Conservation (phyloP, 176 grass and related monocot species). For the Tuctoria greenei region DNA sequence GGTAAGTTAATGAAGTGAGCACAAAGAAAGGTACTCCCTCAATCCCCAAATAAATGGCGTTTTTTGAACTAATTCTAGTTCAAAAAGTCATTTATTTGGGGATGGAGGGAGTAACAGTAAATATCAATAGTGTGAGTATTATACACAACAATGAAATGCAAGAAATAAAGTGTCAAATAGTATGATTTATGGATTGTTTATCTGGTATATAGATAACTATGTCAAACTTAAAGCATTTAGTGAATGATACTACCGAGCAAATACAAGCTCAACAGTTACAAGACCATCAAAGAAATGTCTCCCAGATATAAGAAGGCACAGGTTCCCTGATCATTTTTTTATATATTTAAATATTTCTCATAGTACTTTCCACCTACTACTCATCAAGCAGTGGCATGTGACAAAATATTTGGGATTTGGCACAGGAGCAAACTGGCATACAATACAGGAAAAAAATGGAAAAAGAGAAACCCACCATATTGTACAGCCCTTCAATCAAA, state of each 20-base stretch:
- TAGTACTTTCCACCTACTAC: neutral
- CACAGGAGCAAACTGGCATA: neutral
- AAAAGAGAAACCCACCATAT: neutral
- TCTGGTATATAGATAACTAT: constrained; percentile 8
- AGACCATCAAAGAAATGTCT: constrained; percentile 10
- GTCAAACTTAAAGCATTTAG: neutral
- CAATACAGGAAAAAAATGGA: neutral
- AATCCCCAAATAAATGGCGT: too few relatives aligned
- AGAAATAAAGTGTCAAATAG: constrained; percentile 15
- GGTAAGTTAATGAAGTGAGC: constrained; percentile 17
- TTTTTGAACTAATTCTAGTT: too few relatives aligned
- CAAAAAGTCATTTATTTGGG: too few relatives aligned
- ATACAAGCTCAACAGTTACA: neutral
- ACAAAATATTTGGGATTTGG: neutral
- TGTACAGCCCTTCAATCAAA: neutral
- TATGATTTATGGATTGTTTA: neutral
- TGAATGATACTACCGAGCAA: constrained; percentile 13
- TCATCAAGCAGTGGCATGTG: constrained; percentile 12
- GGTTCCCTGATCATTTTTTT: neutral
- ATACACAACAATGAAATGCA: neutral
- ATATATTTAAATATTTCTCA: neutral
- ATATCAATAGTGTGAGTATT: constrained; percentile 13
- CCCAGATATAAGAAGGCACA: constrained; percentile 6
- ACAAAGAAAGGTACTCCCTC: neutral
- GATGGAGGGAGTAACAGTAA: too few relatives aligned